Evolutionary conservation across 164 flowering plant species (phyloP).

Genomic region (Stephania cephalantha): DNA sequence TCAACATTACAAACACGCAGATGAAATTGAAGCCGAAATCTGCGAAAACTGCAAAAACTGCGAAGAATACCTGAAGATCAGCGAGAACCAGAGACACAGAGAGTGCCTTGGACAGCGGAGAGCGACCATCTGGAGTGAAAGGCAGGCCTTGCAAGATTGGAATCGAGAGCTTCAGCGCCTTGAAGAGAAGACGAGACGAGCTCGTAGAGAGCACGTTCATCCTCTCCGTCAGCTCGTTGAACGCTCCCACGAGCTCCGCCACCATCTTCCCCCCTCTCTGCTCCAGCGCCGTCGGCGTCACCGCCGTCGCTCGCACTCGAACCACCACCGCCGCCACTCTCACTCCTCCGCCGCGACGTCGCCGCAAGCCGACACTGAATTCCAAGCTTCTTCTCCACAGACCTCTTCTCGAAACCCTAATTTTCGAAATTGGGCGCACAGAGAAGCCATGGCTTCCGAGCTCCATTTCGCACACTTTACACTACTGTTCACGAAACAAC

Average conservation of each 20-base stretch:
- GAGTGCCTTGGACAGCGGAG: conserved; percentile 64
- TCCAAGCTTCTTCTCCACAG: not conserved
- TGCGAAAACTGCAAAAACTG: not conserved
- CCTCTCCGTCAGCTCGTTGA: conserved; percentile 70
- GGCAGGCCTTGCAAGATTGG: conserved; percentile 69
- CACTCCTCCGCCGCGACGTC: not conserved
- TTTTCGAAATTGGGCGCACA: conserved; percentile 12
- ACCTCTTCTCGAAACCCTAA: conserved; percentile 6
- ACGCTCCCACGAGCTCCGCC: conserved; percentile 79
- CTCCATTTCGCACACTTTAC: conserved; percentile 18
- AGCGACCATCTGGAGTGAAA: conserved; percentile 57
- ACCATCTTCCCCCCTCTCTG: conserved; percentile 84
- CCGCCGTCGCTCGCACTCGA: conserved; percentile 11
- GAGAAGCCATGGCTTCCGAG: conserved; percentile 15
- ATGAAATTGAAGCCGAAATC: no score
- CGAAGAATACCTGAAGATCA: conserved; percentile 67
- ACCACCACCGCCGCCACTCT: conserved; percentile 1
- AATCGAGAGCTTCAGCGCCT: conserved; percentile 69
- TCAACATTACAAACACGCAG: no score
- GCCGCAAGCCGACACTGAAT: not conserved
- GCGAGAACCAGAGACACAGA: conserved; percentile 73
- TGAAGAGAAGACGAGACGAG: conserved; percentile 68
- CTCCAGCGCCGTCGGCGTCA: conserved; percentile 24
- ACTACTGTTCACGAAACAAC: not conserved
- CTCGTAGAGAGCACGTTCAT: conserved; percentile 54